Base-by-base conservation (phyloP, 2,329 filamentous ascomycete species). In the Beauveria sp. region DNA sequence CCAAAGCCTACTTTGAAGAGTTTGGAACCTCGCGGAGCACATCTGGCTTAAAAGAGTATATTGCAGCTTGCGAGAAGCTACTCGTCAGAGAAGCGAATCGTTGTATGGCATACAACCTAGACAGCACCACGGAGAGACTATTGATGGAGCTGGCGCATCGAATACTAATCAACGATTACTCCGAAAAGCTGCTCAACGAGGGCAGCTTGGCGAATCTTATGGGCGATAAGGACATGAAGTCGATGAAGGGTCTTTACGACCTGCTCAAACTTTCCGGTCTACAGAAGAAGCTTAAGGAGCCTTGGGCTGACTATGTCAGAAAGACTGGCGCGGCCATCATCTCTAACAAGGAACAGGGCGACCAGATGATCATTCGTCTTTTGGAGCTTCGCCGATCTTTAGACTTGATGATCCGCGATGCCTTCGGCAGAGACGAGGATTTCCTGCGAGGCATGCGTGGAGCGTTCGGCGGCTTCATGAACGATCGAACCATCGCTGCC, bases 391-490 rank as follows among this genome's bases (percentile, higher is more conserved):
- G 96, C 71, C 83, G 86, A 53, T 84, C 87, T 38, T 78, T 97
- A 9, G 92, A 97, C 70, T 76, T 86, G 46, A 86, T 93, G 67
- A 88, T 91, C 71, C 84, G 86, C 46, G 83, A 88, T 54, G 87
- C 91, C 0, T 97, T 99, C 69, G 80, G 83, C 52, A 86, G 85
- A 58, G 85, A 96, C 66, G 85, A 91, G n/a, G 82, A 85, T 24
- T 86, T 98, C 54, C 83, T 86, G 0, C 89, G 93, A 72, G 85
- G 83, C 12, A 80, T 99, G 66, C 85, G 95, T 61, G 91, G 97
- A 68, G 84, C 91, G 0, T 98, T 99, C 70, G 87, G 90, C 58
- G 82, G 80, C 1, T 97, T 98, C 68, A 96, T 99, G 81, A 99
- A 99, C 73, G 90, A 95, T 72, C 88, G 88, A 70, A 89, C 87